Base-by-base conservation (phyloP, 352 stramenopile species). In the Phytophthora pluvialis region DNA sequence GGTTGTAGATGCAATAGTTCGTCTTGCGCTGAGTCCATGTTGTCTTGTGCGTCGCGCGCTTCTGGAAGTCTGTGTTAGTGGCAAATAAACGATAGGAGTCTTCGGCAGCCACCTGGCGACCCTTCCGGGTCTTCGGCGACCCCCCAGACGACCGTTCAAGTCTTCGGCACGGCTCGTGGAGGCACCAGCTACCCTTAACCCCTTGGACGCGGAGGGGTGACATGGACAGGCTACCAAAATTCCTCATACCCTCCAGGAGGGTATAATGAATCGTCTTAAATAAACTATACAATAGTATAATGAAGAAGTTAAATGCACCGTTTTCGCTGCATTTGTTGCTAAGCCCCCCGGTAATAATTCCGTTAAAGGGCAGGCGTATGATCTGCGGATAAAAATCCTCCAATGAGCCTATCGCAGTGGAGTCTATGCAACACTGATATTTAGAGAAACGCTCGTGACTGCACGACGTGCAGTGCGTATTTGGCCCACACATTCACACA, bases 151-250 rank as follows among this genome's bases (percentile, higher is more conserved):
- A n/a, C n/a, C n/a, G n/a, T n/a, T n/a, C n/a, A n/a, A n/a, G n/a
- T n/a, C n/a, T n/a, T n/a, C n/a, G n/a, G n/a, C n/a, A n/a, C n/a
- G n/a, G n/a, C n/a, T n/a, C n/a, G n/a, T n/a, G n/a, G n/a, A n/a
- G n/a, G n/a, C n/a, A n/a, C n/a, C n/a, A n/a, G n/a, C n/a, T n/a
- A n/a, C n/a, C n/a, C n/a, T 57, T 64, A 57, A 58, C 57, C 57
- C 35, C 9, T 64, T 47, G 35, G 28, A 56, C 26, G 46, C 57
- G 57, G 45, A 64, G 45, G 57, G 45, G 53, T 64, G 57, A 64
- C 46, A 57, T 3, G 36, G 36, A 64, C 5, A 28, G 35, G 18
- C 35, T 64, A 52, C 25, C 6, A 26, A 58, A 57, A 39, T 0
- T 3, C 11, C 57, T 64, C 58, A 64, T 45, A 36, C 43, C 44